Base-by-base conservation (phyloP, 1,284 basidiomycete species). In the Taiwanofungus camphoratus region DNA sequence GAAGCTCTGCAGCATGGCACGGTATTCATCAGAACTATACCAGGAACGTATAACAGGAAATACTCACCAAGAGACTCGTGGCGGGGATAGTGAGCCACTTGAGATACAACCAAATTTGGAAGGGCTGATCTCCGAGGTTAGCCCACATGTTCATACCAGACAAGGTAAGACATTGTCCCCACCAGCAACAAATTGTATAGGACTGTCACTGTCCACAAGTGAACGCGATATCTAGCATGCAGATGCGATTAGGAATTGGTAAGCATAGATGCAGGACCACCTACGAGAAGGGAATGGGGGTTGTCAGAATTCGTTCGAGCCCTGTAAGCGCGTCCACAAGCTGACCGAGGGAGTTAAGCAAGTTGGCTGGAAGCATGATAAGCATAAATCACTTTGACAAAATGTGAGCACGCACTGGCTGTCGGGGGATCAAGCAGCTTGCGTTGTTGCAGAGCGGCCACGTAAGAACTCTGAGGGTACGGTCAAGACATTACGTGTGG, bases 221-320 rank as follows among this genome's bases (percentile, higher is more conserved):
- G 82, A 24, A 79, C 66, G 2, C 76, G 76, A 52, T 83, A 82
- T 34, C 79, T 81, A 48, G n/a, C 15, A 36, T 32, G 26, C 36
- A 26, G 15, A 5, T 4, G 26, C 26, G 12, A 15, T 9, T 4
- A 18, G 9, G 15, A 5, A 24, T 7, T 5, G 30, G 33, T 34
- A 23, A 6, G 11, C 7, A 9, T 6, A 18, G 7, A 16, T 18
- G 5, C 6, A n/a, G 22, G 16, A 51, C 55, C n/a, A n/a, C n/a
- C 16, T 21, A 87, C 71, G 80, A 85, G 65, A 85, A 88, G 1
- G 86, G 87, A 36, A 90, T 87, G 1, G 86, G 86, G 0, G 84
- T 88, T 0, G 85, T 87, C 11, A 88, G 66, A 50, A 89, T 87
- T 33, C 86, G 70, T 57, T 90, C 86, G 3, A 89, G 68, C 4